Evolutionary conservation across 1,284 basidiomycete species (phyloP).

Genomic region (Marasmius tenuissimus): DNA sequence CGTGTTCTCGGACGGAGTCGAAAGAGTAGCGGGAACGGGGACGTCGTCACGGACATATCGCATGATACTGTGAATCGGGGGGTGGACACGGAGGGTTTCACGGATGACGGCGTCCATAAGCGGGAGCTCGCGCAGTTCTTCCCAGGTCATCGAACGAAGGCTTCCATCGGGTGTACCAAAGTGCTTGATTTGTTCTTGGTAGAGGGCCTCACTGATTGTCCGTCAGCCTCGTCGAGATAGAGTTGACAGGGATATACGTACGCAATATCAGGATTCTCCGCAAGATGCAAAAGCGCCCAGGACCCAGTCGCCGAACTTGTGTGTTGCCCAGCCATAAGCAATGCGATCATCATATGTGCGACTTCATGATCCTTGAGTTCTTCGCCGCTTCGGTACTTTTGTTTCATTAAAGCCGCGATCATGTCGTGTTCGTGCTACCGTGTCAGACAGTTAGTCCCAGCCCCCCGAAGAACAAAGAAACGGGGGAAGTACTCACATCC

Average conservation of each 20-base stretch:
- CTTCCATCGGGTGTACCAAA: conserved; percentile 83
- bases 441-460: not conserved
- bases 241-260: conserved; percentile 39
- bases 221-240: not conserved
- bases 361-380: conserved; percentile 87
- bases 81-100: conserved; percentile 90
- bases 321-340: conserved; percentile 98
- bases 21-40: conserved; percentile 78
- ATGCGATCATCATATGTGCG: conserved; percentile 95
- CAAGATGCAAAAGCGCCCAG: conserved; percentile 93
- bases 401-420: conserved; percentile 86
- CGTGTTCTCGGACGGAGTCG: conserved; percentile 72
- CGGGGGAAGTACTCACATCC: conserved; percentile 35
- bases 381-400: conserved; percentile 86
- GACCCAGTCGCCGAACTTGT: conserved; percentile 91
- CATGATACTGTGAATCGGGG: conserved; percentile 91
- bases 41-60: conserved; percentile 88
- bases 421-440: conserved; percentile 84
- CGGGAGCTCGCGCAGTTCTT: conserved; percentile 83
- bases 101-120: conserved; percentile 89
- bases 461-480: not conserved
- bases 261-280: conserved; percentile 77
- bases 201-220: conserved; percentile 82
- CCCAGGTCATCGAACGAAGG: conserved; percentile 83
- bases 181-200: conserved; percentile 85